Conservation (phyloP, 768 basidiomycete species). For the Suillus discolor region DNA sequence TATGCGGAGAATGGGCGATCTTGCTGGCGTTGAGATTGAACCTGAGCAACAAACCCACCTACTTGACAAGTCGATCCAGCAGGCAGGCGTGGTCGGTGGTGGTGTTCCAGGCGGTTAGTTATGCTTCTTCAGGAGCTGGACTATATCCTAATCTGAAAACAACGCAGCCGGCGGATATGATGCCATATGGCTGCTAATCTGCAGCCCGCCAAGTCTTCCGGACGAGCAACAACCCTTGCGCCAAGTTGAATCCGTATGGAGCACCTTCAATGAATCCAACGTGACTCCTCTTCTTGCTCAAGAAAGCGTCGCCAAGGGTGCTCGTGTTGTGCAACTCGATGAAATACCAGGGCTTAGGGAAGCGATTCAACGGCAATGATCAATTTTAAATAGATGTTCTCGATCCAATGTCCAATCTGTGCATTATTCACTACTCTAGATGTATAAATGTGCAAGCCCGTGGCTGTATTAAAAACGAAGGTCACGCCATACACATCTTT, state of each 20-base stretch:
- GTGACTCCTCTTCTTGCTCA: conserved; percentile 74
- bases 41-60: conserved; percentile 84
- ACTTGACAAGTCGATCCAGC: conserved; percentile 72
- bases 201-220: conserved; percentile 54
- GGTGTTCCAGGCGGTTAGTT: conserved; percentile 93
- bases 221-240: conserved; percentile 48
- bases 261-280: conserved; percentile 55
- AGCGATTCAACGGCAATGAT: conserved; percentile 33
- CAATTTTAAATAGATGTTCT: not conserved
- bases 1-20: conserved; percentile 84
- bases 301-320: conserved; percentile 71
- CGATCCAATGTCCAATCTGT: not conserved
- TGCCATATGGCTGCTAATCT: conserved; percentile 91
- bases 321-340: conserved; percentile 61
- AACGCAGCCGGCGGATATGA: conserved; percentile 92
- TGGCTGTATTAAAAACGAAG: not conserved
- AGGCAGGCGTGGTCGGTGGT: conserved; percentile 88
- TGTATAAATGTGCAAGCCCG: conserved; percentile 22
- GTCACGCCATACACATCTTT: conserved; percentile 61
- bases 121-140: not conserved
- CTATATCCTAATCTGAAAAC: conserved; percentile 9
- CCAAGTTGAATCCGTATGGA: conserved; percentile 73
- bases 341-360: conserved; percentile 56
- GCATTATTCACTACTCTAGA: conserved; percentile 11
- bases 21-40: conserved; percentile 82